Evolutionary conservation across 208 protist species (phyloP).

Genomic region (Trichomonas gallinae): DNA sequence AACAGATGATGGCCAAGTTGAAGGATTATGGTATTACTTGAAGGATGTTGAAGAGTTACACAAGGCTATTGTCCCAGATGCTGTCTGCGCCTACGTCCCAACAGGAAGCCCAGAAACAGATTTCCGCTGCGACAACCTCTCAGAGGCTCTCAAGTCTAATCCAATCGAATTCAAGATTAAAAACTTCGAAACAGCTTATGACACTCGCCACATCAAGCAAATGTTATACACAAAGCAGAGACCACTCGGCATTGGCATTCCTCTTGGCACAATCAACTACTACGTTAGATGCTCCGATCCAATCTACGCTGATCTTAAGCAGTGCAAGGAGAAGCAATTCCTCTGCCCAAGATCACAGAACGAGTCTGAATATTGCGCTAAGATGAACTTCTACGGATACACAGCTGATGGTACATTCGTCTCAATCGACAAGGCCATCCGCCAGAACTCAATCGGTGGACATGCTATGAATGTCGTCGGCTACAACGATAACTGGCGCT

Average conservation of each 20-base stretch:
- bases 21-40: not conserved
- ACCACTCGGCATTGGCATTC: not conserved
- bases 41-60: not conserved
- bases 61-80: not conserved
- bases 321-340: not conserved
- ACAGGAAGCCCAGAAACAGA: not conserved
- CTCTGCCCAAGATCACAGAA: not conserved
- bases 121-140: not conserved
- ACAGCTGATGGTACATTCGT: not conserved
- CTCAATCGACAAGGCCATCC: not conserved
- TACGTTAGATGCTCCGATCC: not conserved
- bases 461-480: constrained; percentile 8
- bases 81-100: not conserved
- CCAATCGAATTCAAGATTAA: not conserved
- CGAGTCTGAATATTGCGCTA: not conserved
- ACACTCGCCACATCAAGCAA: not conserved
- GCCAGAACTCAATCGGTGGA: not conserved
- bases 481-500: not conserved
- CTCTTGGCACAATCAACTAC: not conserved
- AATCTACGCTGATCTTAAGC: not conserved
- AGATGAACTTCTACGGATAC: not conserved
- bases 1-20: not conserved
- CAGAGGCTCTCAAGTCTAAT: not conserved
- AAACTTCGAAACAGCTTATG: not conserved
- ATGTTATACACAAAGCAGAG: not conserved